phyloP scores from a whole-genome alignment of 495 filamentous ascomycete species.

The Penicillium angulare region DNA sequence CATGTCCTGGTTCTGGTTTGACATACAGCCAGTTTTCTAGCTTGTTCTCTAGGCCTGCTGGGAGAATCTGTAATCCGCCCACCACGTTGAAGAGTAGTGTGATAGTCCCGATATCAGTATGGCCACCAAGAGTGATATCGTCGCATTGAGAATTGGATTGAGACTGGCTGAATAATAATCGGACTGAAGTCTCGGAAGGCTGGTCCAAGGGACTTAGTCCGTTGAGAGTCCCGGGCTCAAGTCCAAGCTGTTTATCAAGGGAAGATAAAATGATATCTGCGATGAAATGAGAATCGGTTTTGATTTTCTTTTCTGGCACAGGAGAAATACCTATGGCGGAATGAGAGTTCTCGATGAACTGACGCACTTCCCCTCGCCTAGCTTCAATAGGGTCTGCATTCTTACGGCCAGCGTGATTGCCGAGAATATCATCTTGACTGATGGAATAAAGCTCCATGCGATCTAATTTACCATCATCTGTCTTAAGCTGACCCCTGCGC shows the following conservation, averaged over 20 bases:
- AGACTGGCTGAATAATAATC: constrained; percentile 3
- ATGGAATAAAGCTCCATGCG: constrained; percentile 5
- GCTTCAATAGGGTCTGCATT: constrained; percentile 4
- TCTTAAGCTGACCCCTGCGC: constrained; percentile 1
- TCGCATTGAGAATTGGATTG: constrained; percentile 1
- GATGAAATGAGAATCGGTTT: background rate
- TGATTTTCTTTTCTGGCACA: background rate
- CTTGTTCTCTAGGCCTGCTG: constrained; percentile 1
- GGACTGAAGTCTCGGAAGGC: constrained; percentile 2
- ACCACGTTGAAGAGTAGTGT: constrained; percentile 36
- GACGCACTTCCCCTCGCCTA: background rate
- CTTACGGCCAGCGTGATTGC: background rate
- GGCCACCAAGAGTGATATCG: constrained; percentile 10
- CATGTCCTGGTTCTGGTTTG: constrained; percentile 28
- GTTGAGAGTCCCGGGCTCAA: background rate
- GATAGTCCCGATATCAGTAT: constrained; percentile 31
- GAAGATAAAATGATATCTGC: background rate
- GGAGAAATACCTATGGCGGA: background rate
- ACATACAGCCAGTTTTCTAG: constrained; percentile 32
- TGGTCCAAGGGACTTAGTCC: background rate
- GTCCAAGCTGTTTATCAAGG: constrained; percentile 3
- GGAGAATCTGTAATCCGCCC: constrained; percentile 33
- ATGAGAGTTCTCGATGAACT: background rate
- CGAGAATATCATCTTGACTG: constrained; percentile 8
- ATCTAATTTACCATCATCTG: constrained; percentile 6